phyloP scores from a whole-genome alignment of 1,139 yeast species.

The Protomyces inouyei region DNA sequence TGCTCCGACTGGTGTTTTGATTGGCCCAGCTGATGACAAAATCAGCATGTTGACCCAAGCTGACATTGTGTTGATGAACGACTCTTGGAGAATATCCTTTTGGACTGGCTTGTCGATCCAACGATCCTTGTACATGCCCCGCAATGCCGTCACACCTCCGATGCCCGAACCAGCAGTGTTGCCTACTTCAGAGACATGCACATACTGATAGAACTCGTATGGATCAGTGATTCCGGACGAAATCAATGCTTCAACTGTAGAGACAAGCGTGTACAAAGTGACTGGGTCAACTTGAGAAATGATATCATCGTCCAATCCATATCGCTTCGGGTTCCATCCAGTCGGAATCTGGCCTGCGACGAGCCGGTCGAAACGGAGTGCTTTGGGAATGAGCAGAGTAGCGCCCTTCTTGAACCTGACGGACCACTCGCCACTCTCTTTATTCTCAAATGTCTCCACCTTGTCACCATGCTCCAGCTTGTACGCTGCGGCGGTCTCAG shows the following conservation, averaged over 20 bases:
- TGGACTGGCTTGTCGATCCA: constrained; percentile 88
- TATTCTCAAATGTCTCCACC: constrained; percentile 85
- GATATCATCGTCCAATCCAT: constrained; percentile 92
- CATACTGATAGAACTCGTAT: constrained; percentile 95
- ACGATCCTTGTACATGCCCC: constrained; percentile 97
- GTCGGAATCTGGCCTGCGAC: constrained; percentile 99
- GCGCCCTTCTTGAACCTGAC: constrained; percentile 92
- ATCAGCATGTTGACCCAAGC: constrained; percentile 99
- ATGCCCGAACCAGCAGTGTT: constrained; percentile 99
- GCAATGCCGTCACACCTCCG: constrained; percentile 97
- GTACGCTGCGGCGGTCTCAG: constrained; percentile 93
- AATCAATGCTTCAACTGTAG: constrained; percentile 91
- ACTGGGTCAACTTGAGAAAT: constrained; percentile 93
- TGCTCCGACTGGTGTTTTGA: constrained; percentile 98
- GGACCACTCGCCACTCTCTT: constrained; percentile 86
- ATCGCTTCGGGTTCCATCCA: constrained; percentile 94
- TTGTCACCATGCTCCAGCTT: constrained; percentile 88
- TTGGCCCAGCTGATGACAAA: constrained; percentile 96
- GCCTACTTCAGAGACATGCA: constrained; percentile 97
- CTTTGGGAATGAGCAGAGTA: constrained; percentile 85
- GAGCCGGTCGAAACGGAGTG: constrained; percentile 86
- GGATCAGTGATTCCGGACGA: constrained; percentile 96
- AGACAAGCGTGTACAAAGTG: constrained; percentile 84
- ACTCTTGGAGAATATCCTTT: constrained; percentile 93
- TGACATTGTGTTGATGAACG: constrained; percentile 97